A percentile compares a stretch with the other conserved stretches of the same genome.
phyloP scores from a whole-genome alignment of 139 green algal genomes.

The Coccomyxa sp. region DNA sequence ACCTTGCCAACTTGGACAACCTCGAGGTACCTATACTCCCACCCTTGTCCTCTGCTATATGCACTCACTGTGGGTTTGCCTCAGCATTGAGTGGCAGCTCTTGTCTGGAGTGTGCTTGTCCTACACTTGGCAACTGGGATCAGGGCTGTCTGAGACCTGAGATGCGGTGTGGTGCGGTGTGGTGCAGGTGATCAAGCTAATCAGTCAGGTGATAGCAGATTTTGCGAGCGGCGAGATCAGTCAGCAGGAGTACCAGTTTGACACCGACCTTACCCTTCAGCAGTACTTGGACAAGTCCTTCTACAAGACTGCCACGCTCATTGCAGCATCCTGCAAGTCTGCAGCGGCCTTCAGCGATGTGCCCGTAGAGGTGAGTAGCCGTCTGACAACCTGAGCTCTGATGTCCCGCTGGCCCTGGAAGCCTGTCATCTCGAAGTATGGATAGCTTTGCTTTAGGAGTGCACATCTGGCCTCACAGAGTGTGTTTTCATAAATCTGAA shows the following conservation, averaged over 20 bases:
- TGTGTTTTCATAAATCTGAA: no score
- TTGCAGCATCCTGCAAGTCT: slow-evolving; percentile 89
- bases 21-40: slow-evolving; percentile 71
- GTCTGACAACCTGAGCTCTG: no score
- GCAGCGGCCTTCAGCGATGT: slow-evolving; percentile 85
- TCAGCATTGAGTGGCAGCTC: background rate
- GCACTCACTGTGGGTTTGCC: background rate
- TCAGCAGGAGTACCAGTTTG: slow-evolving; percentile 82
- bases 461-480: no score
- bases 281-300: slow-evolving; percentile 96
- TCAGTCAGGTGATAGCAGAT: slow-evolving; percentile 96
- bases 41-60: background rate
- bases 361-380: slow-evolving; percentile 25
- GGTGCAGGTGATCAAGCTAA: slow-evolving; percentile 98
- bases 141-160: no score
- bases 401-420: background rate
- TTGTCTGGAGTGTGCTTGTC: background rate
- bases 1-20: slow-evolving; percentile 96
- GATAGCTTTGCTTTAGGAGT: background rate
- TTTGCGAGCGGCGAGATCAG: slow-evolving; percentile 99
- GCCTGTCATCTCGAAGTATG: background rate
- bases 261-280: slow-evolving; percentile 76
- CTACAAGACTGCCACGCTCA: slow-evolving; percentile 98
- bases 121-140: background rate
- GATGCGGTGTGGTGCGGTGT: no score